These are phyloP conservation scores for Narthecium ossifragum DNA, from an alignment of 106 monocot species.

Conservation along the genomic window DNA sequence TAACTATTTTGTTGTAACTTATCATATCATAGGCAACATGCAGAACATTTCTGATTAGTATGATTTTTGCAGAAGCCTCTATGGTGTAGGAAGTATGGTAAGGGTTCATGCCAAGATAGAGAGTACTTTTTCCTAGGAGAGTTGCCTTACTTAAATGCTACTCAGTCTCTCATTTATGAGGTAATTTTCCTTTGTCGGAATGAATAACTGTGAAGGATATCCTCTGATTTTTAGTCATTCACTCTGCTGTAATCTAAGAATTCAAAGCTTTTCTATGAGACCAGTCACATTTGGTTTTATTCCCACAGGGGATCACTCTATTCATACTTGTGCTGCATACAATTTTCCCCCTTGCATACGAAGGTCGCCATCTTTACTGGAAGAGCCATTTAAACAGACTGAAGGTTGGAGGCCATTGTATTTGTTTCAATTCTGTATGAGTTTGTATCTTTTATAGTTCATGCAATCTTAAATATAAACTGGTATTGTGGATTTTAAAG, in stretches of 20 bases:
- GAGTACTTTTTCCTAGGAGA: conserved; percentile 87
- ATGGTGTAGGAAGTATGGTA: conserved; percentile 52
- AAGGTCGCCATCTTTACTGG: conserved; percentile 70
- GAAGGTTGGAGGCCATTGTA: conserved; percentile 41
- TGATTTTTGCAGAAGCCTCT: conserved; percentile 65
- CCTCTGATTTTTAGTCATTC: too few relatives aligned
- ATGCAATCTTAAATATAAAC: too few relatives aligned
- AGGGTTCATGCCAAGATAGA: conserved; percentile 62
- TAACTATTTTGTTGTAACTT: background rate
- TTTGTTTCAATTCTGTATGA: background rate
- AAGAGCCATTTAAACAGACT: conserved; percentile 62
- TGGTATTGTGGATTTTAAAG: too few relatives aligned
- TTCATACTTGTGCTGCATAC: conserved; percentile 61
- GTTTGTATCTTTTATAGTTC: background rate
- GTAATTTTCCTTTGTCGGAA: conserved; percentile 33
- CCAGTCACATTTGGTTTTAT: too few relatives aligned
- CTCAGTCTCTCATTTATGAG: conserved; percentile 80
- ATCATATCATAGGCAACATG: background rate
- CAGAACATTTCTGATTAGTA: background rate
- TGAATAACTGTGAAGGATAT: too few relatives aligned
- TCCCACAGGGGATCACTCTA: conserved; percentile 79
- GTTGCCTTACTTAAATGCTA: conserved; percentile 67
- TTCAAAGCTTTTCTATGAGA: too few relatives aligned
- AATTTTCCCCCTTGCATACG: conserved; percentile 75
- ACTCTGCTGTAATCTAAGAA: too few relatives aligned